Percentiles rank a stretch among this genome's conserved stretches.
Conservation (phyloP, 306 rosid species). For the Senna siamea region DNA sequence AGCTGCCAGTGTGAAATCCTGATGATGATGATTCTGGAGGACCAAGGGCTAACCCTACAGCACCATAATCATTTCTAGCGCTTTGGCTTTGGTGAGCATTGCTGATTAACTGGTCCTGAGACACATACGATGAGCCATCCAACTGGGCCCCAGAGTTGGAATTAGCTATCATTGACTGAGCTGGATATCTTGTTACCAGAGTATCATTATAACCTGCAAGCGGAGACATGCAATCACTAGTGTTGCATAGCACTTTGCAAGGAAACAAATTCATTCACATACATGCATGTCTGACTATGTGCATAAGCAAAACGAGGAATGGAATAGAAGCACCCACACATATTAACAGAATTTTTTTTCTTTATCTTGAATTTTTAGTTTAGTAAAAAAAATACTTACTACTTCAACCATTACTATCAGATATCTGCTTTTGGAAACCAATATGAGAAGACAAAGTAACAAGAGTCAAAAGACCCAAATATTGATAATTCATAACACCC, state of each 20-base stretch:
- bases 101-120: slow-evolving; percentile 61
- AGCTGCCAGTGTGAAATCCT: slow-evolving; percentile 58
- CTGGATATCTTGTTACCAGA: slow-evolving; percentile 57
- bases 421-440: too few species aligned
- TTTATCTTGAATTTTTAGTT: background rate
- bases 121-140: slow-evolving; percentile 56
- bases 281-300: background rate
- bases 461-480: background rate
- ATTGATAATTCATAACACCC: background rate
- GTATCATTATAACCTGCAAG: slow-evolving; percentile 66
- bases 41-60: slow-evolving; percentile 84
- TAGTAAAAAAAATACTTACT: too few species aligned
- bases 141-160: slow-evolving; percentile 64
- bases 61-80: slow-evolving; percentile 50
- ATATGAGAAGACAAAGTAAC: too few species aligned
- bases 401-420: too few species aligned
- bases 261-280: slow-evolving; percentile 14
- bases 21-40: slow-evolving; percentile 84
- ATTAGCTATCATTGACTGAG: slow-evolving; percentile 57
- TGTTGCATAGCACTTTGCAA: too few species aligned
- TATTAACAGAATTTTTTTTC: too few species aligned
- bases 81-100: slow-evolving; percentile 58
- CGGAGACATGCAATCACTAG: too few species aligned
- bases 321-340: background rate
- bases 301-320: background rate